Evolutionary conservation across 495 filamentous ascomycete species (phyloP), one percentile per base, ranked within the genome.

Genomic region (Penicillium malachiteum): DNA sequence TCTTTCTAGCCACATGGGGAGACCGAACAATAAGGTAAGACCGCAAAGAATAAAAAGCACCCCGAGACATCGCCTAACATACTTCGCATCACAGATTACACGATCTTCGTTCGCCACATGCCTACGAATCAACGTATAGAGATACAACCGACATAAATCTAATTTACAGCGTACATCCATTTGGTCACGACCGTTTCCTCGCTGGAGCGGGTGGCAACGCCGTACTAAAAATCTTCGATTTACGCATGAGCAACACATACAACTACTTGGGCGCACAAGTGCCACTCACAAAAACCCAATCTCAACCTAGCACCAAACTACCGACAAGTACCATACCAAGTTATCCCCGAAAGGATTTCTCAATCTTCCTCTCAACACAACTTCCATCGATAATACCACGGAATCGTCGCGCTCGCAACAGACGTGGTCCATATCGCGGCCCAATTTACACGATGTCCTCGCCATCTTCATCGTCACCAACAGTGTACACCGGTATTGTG

Each of bases 201-300:
- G 80, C 78, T 14, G 86, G 85, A 14, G 76, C 76, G 1, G 76
- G 77, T 9, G 75, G 75, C 9, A 78, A 87, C 59, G 78, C 77
- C 41, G 60, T 86, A 13, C 64, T 89, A 8, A 88, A 88, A 58
- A 63, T 87, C 2, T 89, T 87, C 55, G 84, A 89, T 60, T 65
- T 89, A 34, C 82, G 86, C 37, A 75, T 84, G 71, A 65, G 68
- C 9, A 80, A 76, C 7, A 71, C 67, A 5, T 81, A 79, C 65
- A 69, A 55, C 52, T 71, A 75, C 48, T 71, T 68, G 33, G 62
- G 75, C 16, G 58, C 73, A 26, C 58, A 62, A 21, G 12, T 33
- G 3, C 43, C 50, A 18, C 39, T 17, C 7, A 44, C 21, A 4
- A 26, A 26, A 26, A 4, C 58, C 40, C 42, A 43, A 52, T 17